Conservation (phyloP, 805 yeast genomes). For the Teunomyces lycoperdinae region DNA sequence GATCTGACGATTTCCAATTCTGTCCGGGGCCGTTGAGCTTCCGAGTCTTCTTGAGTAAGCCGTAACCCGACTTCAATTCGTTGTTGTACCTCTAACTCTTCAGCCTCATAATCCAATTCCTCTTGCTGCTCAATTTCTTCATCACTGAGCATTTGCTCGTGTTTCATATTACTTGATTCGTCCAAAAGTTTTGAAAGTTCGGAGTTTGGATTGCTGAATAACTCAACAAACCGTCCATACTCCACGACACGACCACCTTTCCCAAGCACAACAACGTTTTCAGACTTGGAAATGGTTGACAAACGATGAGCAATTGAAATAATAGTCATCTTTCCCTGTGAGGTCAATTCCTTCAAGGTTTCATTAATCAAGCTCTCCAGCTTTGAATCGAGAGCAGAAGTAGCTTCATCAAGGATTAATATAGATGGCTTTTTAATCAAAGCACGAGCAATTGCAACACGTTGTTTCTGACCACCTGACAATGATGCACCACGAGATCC, state of each 20-base stretch:
- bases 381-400: constrained; percentile 57
- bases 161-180: constrained; percentile 26
- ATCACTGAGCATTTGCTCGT: constrained; percentile 17
- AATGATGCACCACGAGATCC: constrained; percentile 57
- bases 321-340: constrained; percentile 40
- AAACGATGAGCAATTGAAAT: constrained; percentile 45
- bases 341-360: constrained; percentile 36
- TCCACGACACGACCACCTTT: constrained; percentile 41
- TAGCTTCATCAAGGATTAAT: constrained; percentile 66
- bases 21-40: constrained; percentile 13
- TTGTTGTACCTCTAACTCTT: constrained; percentile 16
- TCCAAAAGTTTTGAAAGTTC: constrained; percentile 41
- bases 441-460: constrained; percentile 75
- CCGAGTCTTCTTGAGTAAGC: constrained; percentile 13
- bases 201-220: constrained; percentile 39
- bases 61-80: background rate
- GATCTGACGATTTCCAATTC: constrained; percentile 25
- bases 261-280: constrained; percentile 42
- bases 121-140: constrained; percentile 25
- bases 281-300: constrained; percentile 45
- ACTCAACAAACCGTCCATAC: constrained; percentile 37
- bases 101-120: constrained; percentile 23
- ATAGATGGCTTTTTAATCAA: constrained; percentile 64
- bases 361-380: constrained; percentile 47
- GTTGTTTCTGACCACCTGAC: constrained; percentile 77